Conservation (phyloP, 2,329 filamentous ascomycete species). For the Aspergillus pseudoglaucus region DNA sequence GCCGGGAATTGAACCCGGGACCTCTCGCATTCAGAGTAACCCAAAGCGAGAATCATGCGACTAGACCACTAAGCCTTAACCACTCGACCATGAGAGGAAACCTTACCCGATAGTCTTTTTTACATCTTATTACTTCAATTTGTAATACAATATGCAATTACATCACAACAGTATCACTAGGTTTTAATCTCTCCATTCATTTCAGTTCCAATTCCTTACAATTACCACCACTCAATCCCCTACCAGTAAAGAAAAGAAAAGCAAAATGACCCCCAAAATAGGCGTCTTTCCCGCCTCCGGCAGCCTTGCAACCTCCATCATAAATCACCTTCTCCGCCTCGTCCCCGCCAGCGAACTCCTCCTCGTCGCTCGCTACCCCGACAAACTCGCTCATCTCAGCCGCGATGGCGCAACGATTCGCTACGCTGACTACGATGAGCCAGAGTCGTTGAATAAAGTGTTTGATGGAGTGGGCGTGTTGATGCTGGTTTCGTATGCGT, state of each 20-base stretch:
- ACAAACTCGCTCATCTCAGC: conserved; percentile 10
- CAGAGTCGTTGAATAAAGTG: conserved; percentile 39
- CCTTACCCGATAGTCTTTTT: not conserved
- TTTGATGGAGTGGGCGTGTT: conserved; percentile 47
- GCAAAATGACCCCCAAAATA: conserved; percentile 16
- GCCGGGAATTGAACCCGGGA: conserved; percentile 13
- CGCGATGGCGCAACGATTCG: conserved; percentile 18
- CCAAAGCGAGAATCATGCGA: conserved; percentile 40
- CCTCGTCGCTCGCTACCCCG: conserved; percentile 39
- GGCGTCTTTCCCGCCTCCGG: conserved; percentile 47
- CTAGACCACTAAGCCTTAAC: conserved; percentile 26
- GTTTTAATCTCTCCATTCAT: not conserved
- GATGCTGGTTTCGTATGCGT: conserved; percentile 52
- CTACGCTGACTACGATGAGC: conserved; percentile 47
- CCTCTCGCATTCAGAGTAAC: conserved; percentile 12
- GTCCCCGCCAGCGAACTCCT: conserved; percentile 42
- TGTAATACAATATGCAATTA: not conserved
- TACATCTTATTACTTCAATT: too few species aligned
- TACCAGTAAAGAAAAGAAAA: not conserved
- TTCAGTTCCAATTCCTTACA: not conserved
- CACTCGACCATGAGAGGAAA: not conserved
- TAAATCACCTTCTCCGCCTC: conserved; percentile 42
- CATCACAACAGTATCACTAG: not conserved
- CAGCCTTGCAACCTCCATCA: conserved; percentile 46
- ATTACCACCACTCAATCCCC: not conserved